Evolutionary conservation across 192 early-diverging fungal species (phyloP).

Genomic region (Tieghemiomyces parasiticus): DNA sequence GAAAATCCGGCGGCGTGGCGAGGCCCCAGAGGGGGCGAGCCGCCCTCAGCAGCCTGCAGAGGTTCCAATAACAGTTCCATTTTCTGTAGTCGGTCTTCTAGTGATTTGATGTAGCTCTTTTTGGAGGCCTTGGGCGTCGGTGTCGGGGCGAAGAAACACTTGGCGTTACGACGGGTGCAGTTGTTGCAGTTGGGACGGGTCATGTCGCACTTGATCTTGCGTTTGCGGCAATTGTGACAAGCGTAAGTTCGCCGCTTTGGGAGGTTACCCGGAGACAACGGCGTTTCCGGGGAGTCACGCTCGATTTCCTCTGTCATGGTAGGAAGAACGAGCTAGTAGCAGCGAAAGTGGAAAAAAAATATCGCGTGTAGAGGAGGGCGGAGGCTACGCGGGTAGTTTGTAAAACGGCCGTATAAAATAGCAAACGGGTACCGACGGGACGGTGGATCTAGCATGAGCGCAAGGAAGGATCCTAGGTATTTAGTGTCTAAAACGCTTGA

Average conservation of each 20-base stretch:
- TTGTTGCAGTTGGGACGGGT: not conserved
- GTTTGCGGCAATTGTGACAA: not conserved
- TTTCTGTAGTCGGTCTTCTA: constrained; percentile 2
- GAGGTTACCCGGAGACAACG: no score
- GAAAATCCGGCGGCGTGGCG: not conserved
- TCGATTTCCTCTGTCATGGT: no score
- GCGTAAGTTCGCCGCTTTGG: not conserved
- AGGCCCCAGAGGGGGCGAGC: not conserved
- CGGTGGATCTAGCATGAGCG: no score
- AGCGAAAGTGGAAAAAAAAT: no score
- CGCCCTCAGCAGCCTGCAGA: not conserved
- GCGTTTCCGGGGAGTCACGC: no score
- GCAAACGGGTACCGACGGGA: no score
- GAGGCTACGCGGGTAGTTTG: no score
- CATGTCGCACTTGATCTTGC: not conserved
- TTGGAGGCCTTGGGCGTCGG: not conserved
- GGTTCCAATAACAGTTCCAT: constrained; percentile 2
- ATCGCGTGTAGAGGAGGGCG: no score
- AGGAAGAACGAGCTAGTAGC: no score
- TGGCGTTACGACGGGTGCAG: not conserved
- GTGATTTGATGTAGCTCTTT: not conserved
- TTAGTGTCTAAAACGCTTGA: no score
- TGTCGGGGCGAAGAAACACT: not conserved
- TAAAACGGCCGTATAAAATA: no score
- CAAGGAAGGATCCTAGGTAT: no score